Percentiles rank a stretch among this genome's conserved stretches.
phyloP scores from a whole-genome alignment of 2,329 filamentous ascomycete species.

The Berkeleyomyces rouxiae region DNA sequence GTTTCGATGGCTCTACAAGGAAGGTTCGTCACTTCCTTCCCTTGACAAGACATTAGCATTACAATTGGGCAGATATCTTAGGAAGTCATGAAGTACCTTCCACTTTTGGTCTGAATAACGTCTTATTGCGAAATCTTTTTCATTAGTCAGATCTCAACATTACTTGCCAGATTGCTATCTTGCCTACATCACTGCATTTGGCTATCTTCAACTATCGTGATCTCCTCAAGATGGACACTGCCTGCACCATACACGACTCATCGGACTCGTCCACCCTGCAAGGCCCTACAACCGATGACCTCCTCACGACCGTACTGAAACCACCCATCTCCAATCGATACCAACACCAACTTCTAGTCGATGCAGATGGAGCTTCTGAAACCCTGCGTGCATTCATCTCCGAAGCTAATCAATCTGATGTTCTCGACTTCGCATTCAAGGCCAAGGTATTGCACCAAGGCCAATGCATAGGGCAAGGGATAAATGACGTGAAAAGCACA shows the following conservation, averaged over 20 bases:
- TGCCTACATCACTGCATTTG: background rate
- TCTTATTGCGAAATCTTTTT: background rate
- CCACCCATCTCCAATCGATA: background rate
- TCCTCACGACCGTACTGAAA: background rate
- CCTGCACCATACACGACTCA: background rate
- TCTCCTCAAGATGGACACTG: background rate
- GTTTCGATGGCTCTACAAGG: background rate
- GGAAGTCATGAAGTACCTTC: background rate
- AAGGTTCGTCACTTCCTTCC: background rate
- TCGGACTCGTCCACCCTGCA: background rate
- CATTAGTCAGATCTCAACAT: background rate
- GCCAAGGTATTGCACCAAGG: slow-evolving; percentile 9
- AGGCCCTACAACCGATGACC: background rate
- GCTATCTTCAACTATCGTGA: background rate
- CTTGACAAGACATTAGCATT: too few species aligned
- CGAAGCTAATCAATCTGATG: slow-evolving; percentile 2
- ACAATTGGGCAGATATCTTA: background rate
- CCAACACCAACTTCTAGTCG: background rate
- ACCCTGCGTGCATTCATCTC: slow-evolving; percentile 7
- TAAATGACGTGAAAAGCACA: slow-evolving; percentile 8
- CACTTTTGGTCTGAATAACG: background rate
- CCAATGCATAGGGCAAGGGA: background rate
- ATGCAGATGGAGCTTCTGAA: background rate
- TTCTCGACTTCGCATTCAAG: slow-evolving; percentile 11
- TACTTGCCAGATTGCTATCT: background rate